Conservation (phyloP, 2,329 filamentous ascomycete genomes). For the Phaeosphaeria sp. region DNA sequence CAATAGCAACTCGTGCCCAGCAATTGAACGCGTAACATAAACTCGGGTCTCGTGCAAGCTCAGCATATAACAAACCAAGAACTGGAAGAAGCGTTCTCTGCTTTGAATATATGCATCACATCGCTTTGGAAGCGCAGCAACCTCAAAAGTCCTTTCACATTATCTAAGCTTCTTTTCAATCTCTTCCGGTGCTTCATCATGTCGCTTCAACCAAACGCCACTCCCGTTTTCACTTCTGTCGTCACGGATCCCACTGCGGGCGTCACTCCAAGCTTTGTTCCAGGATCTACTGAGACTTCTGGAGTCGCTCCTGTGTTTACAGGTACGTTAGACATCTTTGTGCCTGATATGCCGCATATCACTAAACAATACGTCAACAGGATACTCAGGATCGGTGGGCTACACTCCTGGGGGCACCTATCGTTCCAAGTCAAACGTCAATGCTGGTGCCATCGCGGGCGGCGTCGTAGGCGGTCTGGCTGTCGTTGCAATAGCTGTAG, state of each 20-base stretch:
- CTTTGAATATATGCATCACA: background rate
- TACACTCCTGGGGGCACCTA: background rate
- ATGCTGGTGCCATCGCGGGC: background rate
- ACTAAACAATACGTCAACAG: background rate
- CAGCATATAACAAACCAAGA: background rate
- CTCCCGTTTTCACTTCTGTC: background rate
- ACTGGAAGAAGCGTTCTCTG: background rate
- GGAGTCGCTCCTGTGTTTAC: background rate
- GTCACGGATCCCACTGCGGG: background rate
- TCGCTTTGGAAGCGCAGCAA: background rate
- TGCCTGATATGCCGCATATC: background rate
- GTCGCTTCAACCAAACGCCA: background rate
- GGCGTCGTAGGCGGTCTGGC: background rate
- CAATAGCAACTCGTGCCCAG: background rate
- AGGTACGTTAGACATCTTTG: background rate
- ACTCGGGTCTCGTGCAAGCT: background rate
- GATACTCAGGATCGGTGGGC: background rate
- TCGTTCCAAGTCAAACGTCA: background rate
- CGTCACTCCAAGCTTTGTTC: background rate
- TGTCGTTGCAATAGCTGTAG: background rate
- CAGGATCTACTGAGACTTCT: background rate
- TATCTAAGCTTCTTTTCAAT: background rate
- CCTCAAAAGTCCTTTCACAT: background rate
- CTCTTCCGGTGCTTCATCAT: background rate
- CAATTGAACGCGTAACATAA: background rate